These are phyloP conservation scores for Tripidium arundinaceum DNA, from an alignment of 202 grass and related monocot species.

Conservation along the genomic window DNA sequence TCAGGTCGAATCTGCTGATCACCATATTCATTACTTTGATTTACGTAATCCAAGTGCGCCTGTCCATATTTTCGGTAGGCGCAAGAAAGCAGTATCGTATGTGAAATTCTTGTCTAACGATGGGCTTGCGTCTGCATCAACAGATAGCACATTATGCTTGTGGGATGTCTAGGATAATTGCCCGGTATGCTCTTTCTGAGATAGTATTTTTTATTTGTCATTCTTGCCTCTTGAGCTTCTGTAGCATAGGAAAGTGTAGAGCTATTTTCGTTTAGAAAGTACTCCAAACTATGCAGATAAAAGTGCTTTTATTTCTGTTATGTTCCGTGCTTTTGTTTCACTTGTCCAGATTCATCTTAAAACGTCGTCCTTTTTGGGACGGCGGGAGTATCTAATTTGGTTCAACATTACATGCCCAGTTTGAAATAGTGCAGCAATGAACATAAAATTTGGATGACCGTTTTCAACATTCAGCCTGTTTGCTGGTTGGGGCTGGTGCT, in stretches of 20 bases:
- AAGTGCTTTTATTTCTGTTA: neutral
- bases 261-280: neutral
- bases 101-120: constrained; percentile 93
- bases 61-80: constrained; percentile 75
- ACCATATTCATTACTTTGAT: constrained; percentile 99
- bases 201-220: constrained; percentile 13
- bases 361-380: too few species aligned
- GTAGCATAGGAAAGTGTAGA: neutral
- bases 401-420: too few species aligned
- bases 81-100: constrained; percentile 97
- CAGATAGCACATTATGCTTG: constrained; percentile 89
- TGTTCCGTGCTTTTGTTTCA: neutral
- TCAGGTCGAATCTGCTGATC: constrained; percentile 93
- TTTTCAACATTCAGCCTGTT: too few species aligned
- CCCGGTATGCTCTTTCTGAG: constrained; percentile 52
- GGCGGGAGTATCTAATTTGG: too few species aligned
- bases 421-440: too few species aligned
- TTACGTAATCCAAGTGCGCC: constrained; percentile 78
- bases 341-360: too few species aligned
- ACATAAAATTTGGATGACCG: too few species aligned
- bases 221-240: neutral
- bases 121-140: constrained; percentile 95
- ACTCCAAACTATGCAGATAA: neutral
- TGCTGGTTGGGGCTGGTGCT: too few species aligned
- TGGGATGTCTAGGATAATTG: constrained; percentile 97